Evolutionary conservation across 805 yeast genomes (phyloP), one percentile per base, ranked within the genome.

Genomic region (Millerozyma acaciae): DNA sequence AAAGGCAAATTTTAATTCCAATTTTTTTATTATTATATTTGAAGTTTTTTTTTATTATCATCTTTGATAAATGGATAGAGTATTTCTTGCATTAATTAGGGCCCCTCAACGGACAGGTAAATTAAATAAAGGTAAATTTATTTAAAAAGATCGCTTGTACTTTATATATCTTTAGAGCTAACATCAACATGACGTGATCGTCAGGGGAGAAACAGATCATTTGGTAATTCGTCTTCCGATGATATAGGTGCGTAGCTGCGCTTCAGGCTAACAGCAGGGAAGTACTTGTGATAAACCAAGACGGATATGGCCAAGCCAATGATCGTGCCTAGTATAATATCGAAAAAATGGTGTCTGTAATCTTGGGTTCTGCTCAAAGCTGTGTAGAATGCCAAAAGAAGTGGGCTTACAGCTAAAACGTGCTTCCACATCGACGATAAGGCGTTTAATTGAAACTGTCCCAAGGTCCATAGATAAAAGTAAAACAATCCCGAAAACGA

Each of bases 71-170:
- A 40, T 50, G 59, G 57, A 60, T 57, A 58, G 64, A 58, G 65
- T 53, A 50, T 47, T 50, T 55, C 46, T 60, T 60, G 69, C 70
- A 65, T 64, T 62, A 65, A 64, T 57, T 54, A 56, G 69, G 69
- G 64, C 67, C 65, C 73, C 69, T 66, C 73, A 66, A 66, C 73
- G 73, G 73, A 65, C 73, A 53, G 47, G 57, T 53, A 58, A 50
- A 53, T 50, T 45, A 44, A 43, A 33, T 28, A 16, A 28, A 21
- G 30, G 37, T 23, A 23, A 23, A 23, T 23, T 10, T 23, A 10
- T 20, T 8, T 20, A 20, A 20, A 8, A 20, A 8, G 22, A 20
- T 20, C 22, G 9, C 22, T 20, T 20, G 22, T 20, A 20, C 9
- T 20, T 20, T 8, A n/a, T n/a, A n/a, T n/a, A n/a, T n/a, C n/a